Base-by-base conservation (phyloP, 345 rosid genomes). In the Carallia pectinifolia region DNA sequence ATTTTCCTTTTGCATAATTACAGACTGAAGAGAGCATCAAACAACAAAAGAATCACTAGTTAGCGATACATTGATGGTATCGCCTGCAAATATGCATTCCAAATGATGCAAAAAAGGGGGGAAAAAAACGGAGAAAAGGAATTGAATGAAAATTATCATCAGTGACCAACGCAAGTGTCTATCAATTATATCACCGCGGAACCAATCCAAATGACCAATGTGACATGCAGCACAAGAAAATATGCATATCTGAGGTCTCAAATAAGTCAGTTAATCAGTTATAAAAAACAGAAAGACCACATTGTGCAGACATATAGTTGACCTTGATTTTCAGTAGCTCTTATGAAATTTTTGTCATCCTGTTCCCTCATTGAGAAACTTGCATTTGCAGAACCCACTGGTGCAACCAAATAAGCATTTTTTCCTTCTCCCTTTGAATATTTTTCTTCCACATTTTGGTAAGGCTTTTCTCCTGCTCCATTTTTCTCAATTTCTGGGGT, bases 1-100 rank as follows among this genome's bases (percentile, higher is more conserved):
- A 94, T 81, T 88, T 91, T 67, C 98, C 98, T 78, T 88, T 87
- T 19, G 95, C 95, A 70, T 86, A 88, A 65, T 85, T 87, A 71
- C 98, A 93, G 56, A 74, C 97, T 87, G 86, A 61, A 70, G 61
- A 27, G 56, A 70, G 12, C 34, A 30, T 34, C 6, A 62, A 33
- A 61, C 56, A 61, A 29, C 36, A 71, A 27, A 12, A 64, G 37
- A 18, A 66, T 18, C 37, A 71, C 61, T 62, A 60, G 61, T 71
- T 23, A 65, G 64, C 69, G 59, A 53, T 44, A 64, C 55, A 37
- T 44, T 44, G 16, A 44, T 44, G 50, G 50, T 12, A 44, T 13
- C 16, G 12, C 50, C 10, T 44, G 50, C 12, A 44, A 44, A 44
- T 10, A 44, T 44, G 5, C 3, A 12, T 44, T 44, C 50, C 50